These are phyloP conservation scores for Aspergillus bombycis DNA, from an alignment of 2,329 filamentous ascomycete species.

Conservation along the genomic window DNA sequence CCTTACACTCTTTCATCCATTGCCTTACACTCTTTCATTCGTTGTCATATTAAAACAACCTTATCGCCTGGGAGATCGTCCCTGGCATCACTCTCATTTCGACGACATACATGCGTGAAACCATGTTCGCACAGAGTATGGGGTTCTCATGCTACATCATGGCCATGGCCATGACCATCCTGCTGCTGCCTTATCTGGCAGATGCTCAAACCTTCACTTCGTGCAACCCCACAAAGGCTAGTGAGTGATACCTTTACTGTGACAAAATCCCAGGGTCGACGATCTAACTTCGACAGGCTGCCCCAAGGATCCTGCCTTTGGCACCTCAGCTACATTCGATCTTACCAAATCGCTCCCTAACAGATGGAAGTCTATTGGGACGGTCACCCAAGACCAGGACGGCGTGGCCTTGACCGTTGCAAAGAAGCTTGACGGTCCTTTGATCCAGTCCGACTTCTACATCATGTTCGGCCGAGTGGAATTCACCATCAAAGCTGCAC, in stretches of 20 bases:
- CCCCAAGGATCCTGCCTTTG: constrained; percentile 76
- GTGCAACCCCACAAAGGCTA: not conserved
- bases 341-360: constrained; percentile 78
- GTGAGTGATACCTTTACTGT: not conserved
- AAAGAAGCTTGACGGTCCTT: constrained; percentile 78
- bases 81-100: not conserved
- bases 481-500: constrained; percentile 80
- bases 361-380: constrained; percentile 72
- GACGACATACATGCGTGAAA: not conserved
- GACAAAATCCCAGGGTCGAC: not conserved
- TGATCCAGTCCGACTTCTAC: constrained; percentile 89
- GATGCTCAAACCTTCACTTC: constrained; percentile 2
- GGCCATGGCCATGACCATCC: not conserved
- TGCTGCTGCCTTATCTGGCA: not conserved
- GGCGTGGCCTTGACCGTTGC: constrained; percentile 82
- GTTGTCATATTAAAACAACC: not conserved
- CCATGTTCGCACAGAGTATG: not conserved
- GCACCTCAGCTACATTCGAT: constrained; percentile 79
- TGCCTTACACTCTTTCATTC: not conserved
- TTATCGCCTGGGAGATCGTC: not conserved
- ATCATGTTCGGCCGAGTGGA: constrained; percentile 98
- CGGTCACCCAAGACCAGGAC: constrained; percentile 72
- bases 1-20: not conserved
- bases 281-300: constrained; percentile 54
- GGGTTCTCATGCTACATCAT: not conserved